Conservation (phyloP, 768 basidiomycete species). For the Hygrophorus pudorinus region DNA sequence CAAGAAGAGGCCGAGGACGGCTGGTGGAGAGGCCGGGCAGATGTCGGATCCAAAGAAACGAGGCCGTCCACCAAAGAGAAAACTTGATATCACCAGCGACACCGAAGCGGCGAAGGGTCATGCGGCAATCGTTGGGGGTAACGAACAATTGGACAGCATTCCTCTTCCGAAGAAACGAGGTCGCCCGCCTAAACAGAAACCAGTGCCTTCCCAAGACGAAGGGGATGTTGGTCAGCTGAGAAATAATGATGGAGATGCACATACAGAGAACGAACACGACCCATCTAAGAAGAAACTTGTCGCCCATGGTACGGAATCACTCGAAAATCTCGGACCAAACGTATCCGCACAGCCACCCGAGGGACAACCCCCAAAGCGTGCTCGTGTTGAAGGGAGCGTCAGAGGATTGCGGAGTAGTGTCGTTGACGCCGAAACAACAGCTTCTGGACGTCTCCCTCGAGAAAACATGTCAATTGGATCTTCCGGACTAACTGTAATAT, state of each 20-base stretch:
- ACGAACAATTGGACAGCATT: conserved; percentile 3
- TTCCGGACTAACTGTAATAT: too few species aligned
- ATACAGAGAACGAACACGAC: conserved; percentile 21
- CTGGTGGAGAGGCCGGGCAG: too few species aligned
- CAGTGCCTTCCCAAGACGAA: neutral
- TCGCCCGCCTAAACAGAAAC: conserved; percentile 20
- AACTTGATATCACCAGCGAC: neutral
- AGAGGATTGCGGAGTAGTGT: too few species aligned
- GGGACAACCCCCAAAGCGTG: too few species aligned
- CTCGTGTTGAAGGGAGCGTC: too few species aligned
- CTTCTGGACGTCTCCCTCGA: too few species aligned
- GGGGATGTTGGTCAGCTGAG: neutral
- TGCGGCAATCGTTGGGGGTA: conserved; percentile 6
- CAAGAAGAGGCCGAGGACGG: too few species aligned
- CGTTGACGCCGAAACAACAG: too few species aligned
- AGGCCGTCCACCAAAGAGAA: conserved; percentile 23
- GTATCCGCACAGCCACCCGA: too few species aligned
- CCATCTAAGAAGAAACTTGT: conserved; percentile 12
- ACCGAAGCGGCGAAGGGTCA: neutral
- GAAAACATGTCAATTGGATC: too few species aligned
- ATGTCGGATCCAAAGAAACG: conserved; percentile 25
- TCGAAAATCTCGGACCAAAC: neutral
- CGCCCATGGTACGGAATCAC: neutral
- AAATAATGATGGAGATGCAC: too few species aligned
- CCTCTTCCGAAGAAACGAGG: conserved; percentile 24